Evolutionary conservation across 805 yeast genomes (phyloP), one percentile per base, ranked within the genome.

Genomic region (Starmerella sp.): DNA sequence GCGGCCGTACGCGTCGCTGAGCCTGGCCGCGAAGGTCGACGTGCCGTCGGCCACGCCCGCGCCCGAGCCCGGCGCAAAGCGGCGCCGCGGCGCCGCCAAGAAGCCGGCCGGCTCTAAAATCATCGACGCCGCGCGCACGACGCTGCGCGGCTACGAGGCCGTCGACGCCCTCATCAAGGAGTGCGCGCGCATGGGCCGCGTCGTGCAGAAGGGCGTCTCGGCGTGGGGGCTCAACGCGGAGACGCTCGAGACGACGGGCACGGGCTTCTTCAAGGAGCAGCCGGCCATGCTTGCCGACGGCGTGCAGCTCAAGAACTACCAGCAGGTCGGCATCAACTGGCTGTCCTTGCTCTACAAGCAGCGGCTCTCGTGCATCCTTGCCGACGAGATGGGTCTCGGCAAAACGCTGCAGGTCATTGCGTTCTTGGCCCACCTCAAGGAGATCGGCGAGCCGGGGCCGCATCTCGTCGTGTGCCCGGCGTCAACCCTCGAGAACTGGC

Each of bases 311-410:
- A 93, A 91, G 65, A 82, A 80, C 65, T 93, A 93, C 69, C 99
- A 93, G 72, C 93, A 89, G 63, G 95, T 90, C n/a, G 99, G 99
- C 47, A 72, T 93, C 52, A 93, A 93, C 67, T 93, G 99, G 99
- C 73, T 93, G 53, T 77, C 82, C 58, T 69, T 91, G 53, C 74
- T 93, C 34, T 93, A 91, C 67, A 80, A 79, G 56, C 81, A 84
- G 65, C 77, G 81, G 15, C 74, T 93, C 54, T 88, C 96, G 6
- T 90, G 98, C 71, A 93, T 93, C 54, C 73, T 93, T 49, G 99
- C 98, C 0, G 99, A 93, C 71, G 99, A 93, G 68, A 93, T 93
- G 99, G 99, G 75, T 5, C 74, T 93, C 49, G 99, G 99, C 57
- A 93, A 93, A 67, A 93, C 98, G 0, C 85, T 95, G 67, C 97